phyloP scores from a whole-genome alignment of 768 basidiomycete species.

The Agaricus blazei region DNA sequence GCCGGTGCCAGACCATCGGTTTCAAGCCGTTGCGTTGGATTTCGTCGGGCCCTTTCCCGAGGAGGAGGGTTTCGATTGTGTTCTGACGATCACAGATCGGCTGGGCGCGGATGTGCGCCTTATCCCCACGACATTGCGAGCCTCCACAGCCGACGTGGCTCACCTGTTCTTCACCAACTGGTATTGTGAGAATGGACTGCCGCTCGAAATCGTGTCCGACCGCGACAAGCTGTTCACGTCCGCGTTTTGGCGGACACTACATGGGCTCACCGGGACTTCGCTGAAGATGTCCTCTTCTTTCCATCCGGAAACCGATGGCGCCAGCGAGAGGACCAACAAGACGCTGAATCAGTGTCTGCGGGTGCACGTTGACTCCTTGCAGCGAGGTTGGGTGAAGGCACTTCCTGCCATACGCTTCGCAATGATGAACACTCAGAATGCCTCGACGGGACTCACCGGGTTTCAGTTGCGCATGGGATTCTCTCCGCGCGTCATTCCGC shows the following conservation, averaged over 20 bases:
- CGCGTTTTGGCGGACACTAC: conserved; percentile 33
- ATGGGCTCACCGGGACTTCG: no score
- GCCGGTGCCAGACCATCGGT: conserved; percentile 1
- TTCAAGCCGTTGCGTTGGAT: conserved; percentile 1
- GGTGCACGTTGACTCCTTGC: no score
- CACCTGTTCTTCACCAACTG: conserved; percentile 17
- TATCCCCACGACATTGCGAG: neutral
- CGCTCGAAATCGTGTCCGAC: conserved; percentile 24
- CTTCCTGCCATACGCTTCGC: no score
- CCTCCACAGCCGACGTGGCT: conserved; percentile 3
- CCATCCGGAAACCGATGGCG: no score
- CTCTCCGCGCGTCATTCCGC: no score
- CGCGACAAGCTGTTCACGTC: conserved; percentile 21
- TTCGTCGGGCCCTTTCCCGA: conserved; percentile 8
- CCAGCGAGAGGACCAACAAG: no score
- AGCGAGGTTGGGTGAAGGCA: no score
- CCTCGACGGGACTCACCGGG: no score
- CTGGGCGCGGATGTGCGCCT: conserved; percentile 11
- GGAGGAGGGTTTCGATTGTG: neutral
- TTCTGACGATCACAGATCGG: conserved; percentile 7
- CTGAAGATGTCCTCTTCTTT: no score
- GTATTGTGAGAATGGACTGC: conserved; percentile 29
- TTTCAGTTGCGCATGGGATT: no score
- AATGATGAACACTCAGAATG: no score
- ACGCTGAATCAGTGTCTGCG: no score